Base-by-base conservation (phyloP, 2,329 filamentous ascomycete genomes). In the Fusarium sp. region DNA sequence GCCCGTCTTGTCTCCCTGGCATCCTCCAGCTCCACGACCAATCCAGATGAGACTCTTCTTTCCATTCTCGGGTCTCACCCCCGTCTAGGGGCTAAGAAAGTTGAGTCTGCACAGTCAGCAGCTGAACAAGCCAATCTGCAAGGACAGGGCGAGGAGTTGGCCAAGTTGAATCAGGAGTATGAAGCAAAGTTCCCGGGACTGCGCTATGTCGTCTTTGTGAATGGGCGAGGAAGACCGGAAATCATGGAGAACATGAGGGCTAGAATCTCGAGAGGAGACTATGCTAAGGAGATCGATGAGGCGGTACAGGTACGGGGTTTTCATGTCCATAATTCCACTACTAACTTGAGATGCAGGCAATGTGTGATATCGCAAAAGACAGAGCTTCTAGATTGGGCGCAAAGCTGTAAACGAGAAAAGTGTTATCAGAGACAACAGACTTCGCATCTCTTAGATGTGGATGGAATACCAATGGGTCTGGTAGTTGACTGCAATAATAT, bases 181-280 rank as follows among this genome's bases (percentile, higher is more conserved):
- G 94, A 97, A 79, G 82, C 82, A n/a, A 85, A 75, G 58, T 97
- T 95, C 78, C 93, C 93, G 0, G 93, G 94, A 0, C 78, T 98
- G 77, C 86, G 91, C 80, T 98, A 97, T 83, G 93, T 97, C 76
- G 92, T 95, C 19, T 98, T 97, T 78, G 95, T 98, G 58, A 94
- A 97, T 77, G 93, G 93, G 1, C 86, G 94, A 48, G 85, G 88
- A 42, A 85, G 93, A 59, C 85, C 87, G 3, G 87, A 88, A 65
- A 91, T 98, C 58, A 93, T 97, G 90, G 84, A 88, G 67, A 90
- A 97, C 74, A 97, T 97, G 92, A 86, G 86, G 67, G 78, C 81
- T 54, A 85, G 94, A 54, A 97, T 97, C 75, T 86, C 85, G 18
- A 83, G 90, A 54, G 89, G 86, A 2, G 87, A 95, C 77, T 83